These are phyloP conservation scores for Malus hybrid DNA, from an alignment of 331 rosid species.

Conservation along the genomic window DNA sequence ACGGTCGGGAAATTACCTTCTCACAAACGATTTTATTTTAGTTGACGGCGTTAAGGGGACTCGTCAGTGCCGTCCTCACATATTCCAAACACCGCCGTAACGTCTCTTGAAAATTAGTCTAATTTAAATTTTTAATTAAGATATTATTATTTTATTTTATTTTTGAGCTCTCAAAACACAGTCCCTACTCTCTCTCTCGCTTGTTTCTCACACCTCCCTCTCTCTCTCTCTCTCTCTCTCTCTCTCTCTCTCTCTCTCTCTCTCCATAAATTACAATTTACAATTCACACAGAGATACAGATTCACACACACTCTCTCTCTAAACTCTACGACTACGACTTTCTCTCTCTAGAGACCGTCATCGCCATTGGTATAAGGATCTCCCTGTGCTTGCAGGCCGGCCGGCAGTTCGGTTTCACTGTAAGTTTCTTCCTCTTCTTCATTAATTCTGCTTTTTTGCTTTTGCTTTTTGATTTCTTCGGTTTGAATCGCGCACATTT, in stretches of 20 bases:
- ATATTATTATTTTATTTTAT: conserved; percentile 3
- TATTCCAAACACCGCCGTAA: conserved; percentile 27
- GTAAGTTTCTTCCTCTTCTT: not conserved
- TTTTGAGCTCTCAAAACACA: not conserved
- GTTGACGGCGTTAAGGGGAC: conserved; percentile 39
- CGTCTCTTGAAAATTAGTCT: not conserved
- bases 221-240: conserved; percentile 5
- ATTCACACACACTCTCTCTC: not conserved
- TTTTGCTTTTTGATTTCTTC: conserved; percentile 4
- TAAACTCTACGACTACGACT: not conserved
- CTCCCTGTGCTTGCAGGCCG: conserved; percentile 2
- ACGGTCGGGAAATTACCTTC: conserved; percentile 51
- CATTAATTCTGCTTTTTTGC: not conserved
- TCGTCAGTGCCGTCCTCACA: conserved; percentile 17
- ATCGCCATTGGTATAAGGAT: conserved; percentile 15
- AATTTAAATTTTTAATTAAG: not conserved
- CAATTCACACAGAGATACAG: not conserved
- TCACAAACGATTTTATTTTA: conserved; percentile 14
- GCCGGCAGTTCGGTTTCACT: not conserved
- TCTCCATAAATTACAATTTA: conserved; percentile 4
- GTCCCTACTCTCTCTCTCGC: not conserved
- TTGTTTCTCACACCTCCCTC: conserved; percentile 13
- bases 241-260: not conserved
- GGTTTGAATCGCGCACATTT: not conserved
- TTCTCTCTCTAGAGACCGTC: conserved; percentile 14